phyloP scores from a whole-genome alignment of 352 stramenopile species.

The Pythium folliculosum region DNA sequence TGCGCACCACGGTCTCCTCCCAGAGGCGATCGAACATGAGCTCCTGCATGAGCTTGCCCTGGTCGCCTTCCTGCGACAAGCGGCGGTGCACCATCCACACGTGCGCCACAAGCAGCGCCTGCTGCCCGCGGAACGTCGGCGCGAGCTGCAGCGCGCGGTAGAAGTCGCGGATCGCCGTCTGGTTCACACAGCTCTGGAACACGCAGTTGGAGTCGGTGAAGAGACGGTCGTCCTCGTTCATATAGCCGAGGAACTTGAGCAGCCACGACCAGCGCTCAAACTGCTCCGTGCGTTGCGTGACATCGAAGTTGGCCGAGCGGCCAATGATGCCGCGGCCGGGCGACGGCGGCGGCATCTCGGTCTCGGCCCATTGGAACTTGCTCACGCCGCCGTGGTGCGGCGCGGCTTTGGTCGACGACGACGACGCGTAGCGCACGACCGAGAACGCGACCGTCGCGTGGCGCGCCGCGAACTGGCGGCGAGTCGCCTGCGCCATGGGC shows the following conservation, averaged over 20 bases:
- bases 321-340: slow-evolving; percentile 70
- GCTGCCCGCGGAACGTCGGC: slow-evolving; percentile 90
- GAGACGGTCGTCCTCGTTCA: slow-evolving; percentile 84
- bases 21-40: slow-evolving; percentile 96
- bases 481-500: slow-evolving; percentile 10
- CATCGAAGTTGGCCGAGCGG: slow-evolving; percentile 80
- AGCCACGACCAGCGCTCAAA: slow-evolving; percentile 83
- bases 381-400: not conserved
- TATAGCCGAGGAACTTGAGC: slow-evolving; percentile 81
- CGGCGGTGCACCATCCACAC: slow-evolving; percentile 97
- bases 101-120: slow-evolving; percentile 94
- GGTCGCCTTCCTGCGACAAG: slow-evolving; percentile 76
- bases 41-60: slow-evolving; percentile 91
- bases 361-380: slow-evolving; percentile 75
- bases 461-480: slow-evolving; percentile 16
- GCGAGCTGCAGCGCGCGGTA: slow-evolving; percentile 65
- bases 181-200: slow-evolving; percentile 86
- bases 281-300: slow-evolving; percentile 59
- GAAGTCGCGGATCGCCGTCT: slow-evolving; percentile 72
- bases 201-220: slow-evolving; percentile 73
- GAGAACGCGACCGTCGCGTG: slow-evolving; percentile 10
- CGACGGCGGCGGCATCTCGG: slow-evolving; percentile 79
- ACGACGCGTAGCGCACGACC: slow-evolving; percentile 31
- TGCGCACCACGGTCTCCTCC: slow-evolving; percentile 94
- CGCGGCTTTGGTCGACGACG: not conserved